Evolutionary conservation across 352 stramenopile species (phyloP).

Genomic region (Globisporangium barbulae): DNA sequence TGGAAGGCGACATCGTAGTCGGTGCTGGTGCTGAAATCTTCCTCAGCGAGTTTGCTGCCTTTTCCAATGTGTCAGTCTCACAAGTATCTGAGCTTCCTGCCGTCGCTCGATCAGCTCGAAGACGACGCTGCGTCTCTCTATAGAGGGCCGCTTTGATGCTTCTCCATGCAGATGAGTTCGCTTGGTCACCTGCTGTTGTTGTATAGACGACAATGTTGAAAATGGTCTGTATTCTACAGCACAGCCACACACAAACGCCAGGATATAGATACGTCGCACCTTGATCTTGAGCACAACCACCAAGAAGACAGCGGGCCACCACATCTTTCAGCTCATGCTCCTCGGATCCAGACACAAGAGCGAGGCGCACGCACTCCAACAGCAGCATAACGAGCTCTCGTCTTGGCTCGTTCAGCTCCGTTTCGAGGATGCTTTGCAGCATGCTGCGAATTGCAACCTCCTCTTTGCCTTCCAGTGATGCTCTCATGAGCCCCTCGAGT

Average conservation of each 20-base stretch:
- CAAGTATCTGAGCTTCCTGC: no score
- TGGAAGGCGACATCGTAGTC: neutral
- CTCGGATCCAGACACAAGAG: conserved; percentile 4
- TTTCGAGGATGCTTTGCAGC: neutral
- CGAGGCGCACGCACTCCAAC: conserved; percentile 3
- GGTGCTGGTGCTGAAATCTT: neutral
- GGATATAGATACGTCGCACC: neutral
- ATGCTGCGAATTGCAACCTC: neutral
- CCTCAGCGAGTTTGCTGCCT: no score
- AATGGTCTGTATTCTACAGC: neutral
- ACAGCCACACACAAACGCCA: neutral
- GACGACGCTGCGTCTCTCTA: neutral
- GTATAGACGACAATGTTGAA: neutral
- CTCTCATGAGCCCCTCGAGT: conserved; percentile 5
- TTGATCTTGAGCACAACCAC: neutral
- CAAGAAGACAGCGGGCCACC: neutral
- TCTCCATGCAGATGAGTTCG: neutral
- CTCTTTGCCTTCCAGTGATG: neutral
- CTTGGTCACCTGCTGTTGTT: neutral
- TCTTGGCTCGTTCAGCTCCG: neutral
- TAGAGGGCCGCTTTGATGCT: neutral
- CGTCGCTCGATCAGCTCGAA: neutral
- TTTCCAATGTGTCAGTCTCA: no score
- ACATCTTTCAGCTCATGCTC: neutral
- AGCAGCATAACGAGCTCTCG: neutral